A percentile compares a stretch with the other conserved stretches of the same genome.
Conservation (phyloP, 208 protist genomes). For the Leishmania major region DNA sequence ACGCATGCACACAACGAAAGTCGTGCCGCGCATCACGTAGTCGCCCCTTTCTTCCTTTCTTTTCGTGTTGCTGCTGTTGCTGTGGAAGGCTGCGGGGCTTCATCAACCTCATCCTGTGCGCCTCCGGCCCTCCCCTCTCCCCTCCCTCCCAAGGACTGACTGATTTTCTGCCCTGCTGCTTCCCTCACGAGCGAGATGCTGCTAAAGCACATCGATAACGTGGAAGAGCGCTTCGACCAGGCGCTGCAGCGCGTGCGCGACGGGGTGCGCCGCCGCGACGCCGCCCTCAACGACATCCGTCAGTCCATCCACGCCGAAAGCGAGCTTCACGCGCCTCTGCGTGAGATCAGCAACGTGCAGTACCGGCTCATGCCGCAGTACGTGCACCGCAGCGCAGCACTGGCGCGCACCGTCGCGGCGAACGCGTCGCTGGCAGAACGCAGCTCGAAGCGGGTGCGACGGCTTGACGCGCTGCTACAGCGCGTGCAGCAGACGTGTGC, state of each 20-base stretch:
- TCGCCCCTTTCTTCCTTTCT: not conserved
- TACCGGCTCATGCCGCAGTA: conserved; percentile 50
- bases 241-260: conserved; percentile 58
- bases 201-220: conserved; percentile 39
- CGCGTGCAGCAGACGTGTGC: conserved; percentile 57
- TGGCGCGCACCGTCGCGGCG: conserved; percentile 49
- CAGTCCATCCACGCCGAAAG: conserved; percentile 32
- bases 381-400: conserved; percentile 42
- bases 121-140: no score
- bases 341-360: conserved; percentile 48
- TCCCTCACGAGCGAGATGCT: conserved; percentile 9
- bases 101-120: not conserved
- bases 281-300: conserved; percentile 41
- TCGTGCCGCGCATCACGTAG: not conserved
- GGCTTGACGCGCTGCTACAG: conserved; percentile 48
- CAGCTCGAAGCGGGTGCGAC: conserved; percentile 53
- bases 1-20: not conserved
- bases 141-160: not conserved
- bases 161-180: not conserved
- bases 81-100: not conserved
- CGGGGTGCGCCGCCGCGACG: conserved; percentile 49
- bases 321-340: conserved; percentile 26
- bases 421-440: conserved; percentile 59
- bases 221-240: conserved; percentile 61
- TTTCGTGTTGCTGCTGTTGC: not conserved